Conservation (phyloP, 2,329 filamentous ascomycete species). For the Knufia petricola region DNA sequence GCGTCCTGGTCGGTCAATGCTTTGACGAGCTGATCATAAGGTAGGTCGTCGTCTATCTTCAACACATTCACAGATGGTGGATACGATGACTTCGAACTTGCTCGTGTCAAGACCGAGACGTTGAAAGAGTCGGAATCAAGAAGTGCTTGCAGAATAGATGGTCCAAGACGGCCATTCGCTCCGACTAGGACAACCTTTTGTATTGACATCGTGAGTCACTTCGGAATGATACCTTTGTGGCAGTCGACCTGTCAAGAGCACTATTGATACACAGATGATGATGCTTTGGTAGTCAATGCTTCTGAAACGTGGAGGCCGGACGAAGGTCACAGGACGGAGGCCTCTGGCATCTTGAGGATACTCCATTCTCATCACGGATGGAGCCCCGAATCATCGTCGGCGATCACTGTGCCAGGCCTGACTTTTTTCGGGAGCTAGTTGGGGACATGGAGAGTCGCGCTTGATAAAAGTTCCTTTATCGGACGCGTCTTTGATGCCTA, state of each 20-base stretch:
- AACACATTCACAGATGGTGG: constrained; percentile 2
- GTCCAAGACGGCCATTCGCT: constrained; percentile 9
- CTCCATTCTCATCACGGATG: neutral
- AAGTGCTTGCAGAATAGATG: constrained; percentile 7
- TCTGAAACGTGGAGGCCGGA: too few species aligned
- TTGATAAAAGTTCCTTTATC: too few species aligned
- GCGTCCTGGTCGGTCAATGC: constrained; percentile 10
- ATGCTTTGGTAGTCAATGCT: too few species aligned
- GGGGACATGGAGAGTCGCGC: too few species aligned
- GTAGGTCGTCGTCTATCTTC: constrained; percentile 6
- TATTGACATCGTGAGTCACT: neutral
- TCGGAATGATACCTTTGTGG: neutral
- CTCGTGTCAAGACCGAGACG: constrained; percentile 8
- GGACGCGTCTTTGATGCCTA: too few species aligned
- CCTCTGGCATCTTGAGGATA: too few species aligned
- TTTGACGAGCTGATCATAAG: constrained; percentile 7
- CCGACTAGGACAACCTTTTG: constrained; percentile 7
- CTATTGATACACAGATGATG: too few species aligned
- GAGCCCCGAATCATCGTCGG: neutral
- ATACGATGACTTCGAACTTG: constrained; percentile 9
- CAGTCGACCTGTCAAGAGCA: too few species aligned
- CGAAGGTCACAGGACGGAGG: too few species aligned
- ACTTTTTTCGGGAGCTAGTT: too few species aligned
- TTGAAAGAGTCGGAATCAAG: constrained; percentile 1
- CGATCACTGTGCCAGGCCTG: too few species aligned